Evolutionary conservation across 805 yeast species (phyloP).

Genomic region (Starmera amethionina): DNA sequence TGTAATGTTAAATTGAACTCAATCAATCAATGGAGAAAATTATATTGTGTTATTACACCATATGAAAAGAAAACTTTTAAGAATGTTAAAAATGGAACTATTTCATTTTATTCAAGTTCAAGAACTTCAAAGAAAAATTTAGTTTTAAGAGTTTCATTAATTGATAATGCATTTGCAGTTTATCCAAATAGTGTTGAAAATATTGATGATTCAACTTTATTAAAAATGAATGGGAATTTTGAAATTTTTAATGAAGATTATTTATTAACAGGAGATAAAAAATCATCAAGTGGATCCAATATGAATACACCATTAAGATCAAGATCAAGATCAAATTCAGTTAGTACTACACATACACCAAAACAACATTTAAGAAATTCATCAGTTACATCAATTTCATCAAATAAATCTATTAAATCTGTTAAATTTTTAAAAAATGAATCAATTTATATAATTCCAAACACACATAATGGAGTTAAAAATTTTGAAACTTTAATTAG

Average conservation of each 20-base stretch:
- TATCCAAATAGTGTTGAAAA: conserved; percentile 49
- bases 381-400: conserved; percentile 6
- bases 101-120: conserved; percentile 42
- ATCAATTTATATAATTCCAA: conserved; percentile 52
- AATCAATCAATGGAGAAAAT: conserved; percentile 48
- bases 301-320: conserved; percentile 3
- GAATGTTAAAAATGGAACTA: conserved; percentile 32
- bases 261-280: conserved; percentile 1
- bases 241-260: conserved; percentile 21
- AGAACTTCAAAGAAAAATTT: conserved; percentile 40
- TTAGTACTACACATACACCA: not conserved
- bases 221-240: conserved; percentile 47
- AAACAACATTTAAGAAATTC: conserved; percentile 3
- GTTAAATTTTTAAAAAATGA: conserved; percentile 7
- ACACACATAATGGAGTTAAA: conserved; percentile 60
- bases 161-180: conserved; percentile 40
- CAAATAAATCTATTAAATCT: conserved; percentile 5
- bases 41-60: conserved; percentile 41
- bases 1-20: conserved; percentile 52
- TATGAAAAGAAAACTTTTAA: conserved; percentile 17
- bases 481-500: conserved; percentile 68
- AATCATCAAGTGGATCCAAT: not conserved
- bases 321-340: conserved; percentile 1
- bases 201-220: conserved; percentile 46
- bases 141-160: conserved; percentile 37